Evolutionary conservation across 1,284 basidiomycete species (phyloP).

Genomic region (Lignosus rhinocerotis): DNA sequence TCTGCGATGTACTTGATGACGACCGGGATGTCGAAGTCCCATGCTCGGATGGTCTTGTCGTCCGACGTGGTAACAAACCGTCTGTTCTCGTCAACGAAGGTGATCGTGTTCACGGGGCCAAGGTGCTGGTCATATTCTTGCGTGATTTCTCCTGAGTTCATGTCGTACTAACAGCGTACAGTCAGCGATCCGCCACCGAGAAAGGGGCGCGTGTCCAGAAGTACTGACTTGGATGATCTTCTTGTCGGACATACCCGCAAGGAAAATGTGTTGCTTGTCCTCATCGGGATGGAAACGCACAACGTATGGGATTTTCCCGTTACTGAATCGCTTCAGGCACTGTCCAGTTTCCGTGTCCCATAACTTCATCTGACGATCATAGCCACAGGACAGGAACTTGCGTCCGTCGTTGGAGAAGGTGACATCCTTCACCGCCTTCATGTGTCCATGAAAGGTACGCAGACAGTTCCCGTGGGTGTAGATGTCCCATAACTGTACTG

Average conservation of each 20-base stretch:
- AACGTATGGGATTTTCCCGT: constrained; percentile 96
- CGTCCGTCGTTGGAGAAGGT: constrained; percentile 93
- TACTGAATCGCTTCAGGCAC: constrained; percentile 93
- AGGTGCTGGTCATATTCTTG: constrained; percentile 99
- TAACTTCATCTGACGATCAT: constrained; percentile 96
- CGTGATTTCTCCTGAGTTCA: constrained; percentile 88
- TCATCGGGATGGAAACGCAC: constrained; percentile 94
- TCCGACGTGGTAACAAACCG: constrained; percentile 98
- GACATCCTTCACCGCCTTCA: constrained; percentile 95
- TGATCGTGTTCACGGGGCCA: constrained; percentile 97
- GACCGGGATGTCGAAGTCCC: constrained; percentile 98
- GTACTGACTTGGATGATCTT: constrained; percentile 90
- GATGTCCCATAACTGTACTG: constrained; percentile 89
- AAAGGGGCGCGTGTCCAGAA: not conserved
- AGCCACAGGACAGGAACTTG: constrained; percentile 90
- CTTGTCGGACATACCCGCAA: constrained; percentile 99
- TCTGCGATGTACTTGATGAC: constrained; percentile 99
- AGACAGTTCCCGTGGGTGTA: constrained; percentile 97
- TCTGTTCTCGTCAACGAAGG: constrained; percentile 95
- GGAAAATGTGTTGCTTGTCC: constrained; percentile 95
- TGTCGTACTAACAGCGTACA: constrained; percentile 75
- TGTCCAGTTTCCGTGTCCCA: constrained; percentile 99
- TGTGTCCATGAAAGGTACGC: constrained; percentile 96
- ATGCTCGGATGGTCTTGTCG: constrained; percentile 98
- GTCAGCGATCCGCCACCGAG: constrained; percentile 1